Base-by-base conservation (phyloP, 2,329 filamentous ascomycete genomes). In the Fusarium buxicola region DNA sequence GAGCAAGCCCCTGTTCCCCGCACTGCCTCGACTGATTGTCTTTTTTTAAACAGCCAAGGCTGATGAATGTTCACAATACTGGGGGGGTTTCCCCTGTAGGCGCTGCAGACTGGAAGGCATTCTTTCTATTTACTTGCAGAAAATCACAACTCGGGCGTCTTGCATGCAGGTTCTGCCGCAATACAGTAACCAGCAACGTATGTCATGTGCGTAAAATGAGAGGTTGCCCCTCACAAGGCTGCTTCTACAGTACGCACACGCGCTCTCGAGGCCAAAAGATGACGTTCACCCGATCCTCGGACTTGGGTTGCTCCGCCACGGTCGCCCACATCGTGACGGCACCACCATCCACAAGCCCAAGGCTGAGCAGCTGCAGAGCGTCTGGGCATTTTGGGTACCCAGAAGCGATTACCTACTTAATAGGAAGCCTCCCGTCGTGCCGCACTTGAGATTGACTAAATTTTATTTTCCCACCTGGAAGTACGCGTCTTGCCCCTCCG, bases 281-380 rank as follows among this genome's bases (percentile, higher is more conserved):
- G 63, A 66, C 63, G 63, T 64, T 51, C 55, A 58, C 35, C 40
- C 38, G 15, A 60, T 47, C 49, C 55, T 49, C 45, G 40, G 40
- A 47, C 39, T 58, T 36, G 43, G 45, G 35, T 28, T 65, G 46
- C 63, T 66, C 64, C 59, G 57, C 65, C 58, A 21, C 21, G 21
- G 21, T 6, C 21, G 21, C 54, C 62, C 62, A 66, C 62, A 59
- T 63, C 45, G 62, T 52, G 49, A 52, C 48, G 49, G 49, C 32
- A 58, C 55, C 56, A 46, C 55, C 61, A 58, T 62, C 45, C 46
- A 43, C 39, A 44, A 51, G 60, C 43, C 60, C 61, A 65, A 63
- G 62, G 62, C 62, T 65, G 58, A 65, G 62, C 51, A 53, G 34
- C 51, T 55, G 56, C 48, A 56, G 48, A 38, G 43, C 16, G 50